Evolutionary conservation across 176 grass and related monocot genomes (phyloP).

Genomic region (Guadua angustifolia): DNA sequence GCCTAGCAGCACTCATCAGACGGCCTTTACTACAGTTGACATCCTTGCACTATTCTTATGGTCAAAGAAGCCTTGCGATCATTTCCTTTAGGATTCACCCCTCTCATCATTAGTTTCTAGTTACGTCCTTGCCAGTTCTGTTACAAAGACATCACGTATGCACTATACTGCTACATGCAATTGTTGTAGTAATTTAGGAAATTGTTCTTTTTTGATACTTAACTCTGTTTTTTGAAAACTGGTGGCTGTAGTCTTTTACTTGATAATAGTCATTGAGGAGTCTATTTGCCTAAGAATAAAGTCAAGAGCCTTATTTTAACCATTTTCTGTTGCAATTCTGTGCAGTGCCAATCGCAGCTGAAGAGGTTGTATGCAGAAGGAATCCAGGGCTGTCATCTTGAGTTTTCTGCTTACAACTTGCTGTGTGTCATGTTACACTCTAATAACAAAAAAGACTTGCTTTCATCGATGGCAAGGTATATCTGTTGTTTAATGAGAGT

Average conservation of each 20-base stretch:
- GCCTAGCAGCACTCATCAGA: neutral
- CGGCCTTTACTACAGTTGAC: neutral
- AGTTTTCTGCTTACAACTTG: constrained; percentile 93
- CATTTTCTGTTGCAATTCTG: constrained; percentile 33
- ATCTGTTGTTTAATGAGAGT: constrained; percentile 32
- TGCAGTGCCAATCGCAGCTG: constrained; percentile 94
- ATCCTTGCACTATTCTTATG: neutral
- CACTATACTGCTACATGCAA: neutral
- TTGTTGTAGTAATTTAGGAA: neutral
- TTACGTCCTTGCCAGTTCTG: neutral
- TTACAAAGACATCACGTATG: neutral
- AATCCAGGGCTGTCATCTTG: constrained; percentile 68
- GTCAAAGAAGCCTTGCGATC: neutral
- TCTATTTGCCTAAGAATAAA: constrained; percentile 22
- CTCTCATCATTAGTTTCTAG: neutral
- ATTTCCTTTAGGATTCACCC: neutral
- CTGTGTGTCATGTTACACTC: constrained; percentile 75
- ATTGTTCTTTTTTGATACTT: neutral
- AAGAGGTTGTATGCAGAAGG: constrained; percentile 80
- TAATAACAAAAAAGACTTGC: constrained; percentile 80
- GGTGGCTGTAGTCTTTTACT: neutral
- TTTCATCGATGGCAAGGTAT: constrained; percentile 88
- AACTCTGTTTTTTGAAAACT: constrained; percentile 19
- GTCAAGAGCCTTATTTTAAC: constrained; percentile 27
- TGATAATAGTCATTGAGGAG: neutral